Evolutionary conservation across 441 rosid genomes (phyloP), one percentile per base, ranked within the genome.

Genomic region (Omphalea diandra): DNA sequence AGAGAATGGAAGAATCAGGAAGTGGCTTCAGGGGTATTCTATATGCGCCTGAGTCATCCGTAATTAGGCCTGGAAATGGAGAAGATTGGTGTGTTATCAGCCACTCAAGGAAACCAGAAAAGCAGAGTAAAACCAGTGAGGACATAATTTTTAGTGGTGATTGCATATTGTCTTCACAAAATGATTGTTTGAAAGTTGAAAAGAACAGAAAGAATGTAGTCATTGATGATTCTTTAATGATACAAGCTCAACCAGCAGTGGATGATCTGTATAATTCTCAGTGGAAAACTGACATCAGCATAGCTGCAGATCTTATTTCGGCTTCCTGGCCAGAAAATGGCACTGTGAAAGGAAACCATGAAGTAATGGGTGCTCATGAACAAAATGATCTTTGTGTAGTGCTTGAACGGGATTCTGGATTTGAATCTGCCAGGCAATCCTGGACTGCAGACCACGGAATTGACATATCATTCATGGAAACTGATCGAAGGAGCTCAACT

Each of bases 181-280:
- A n/a, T n/a, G n/a, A n/a, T 56, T 14, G 31, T 46, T 61, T 7
- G 29, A 71, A 57, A 27, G 32, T 62, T 44, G 84, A 81, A 70
- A 80, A 79, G 64, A 82, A 63, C 76, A 67, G 66, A 70, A 75
- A 79, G 71, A 85, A 85, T 12, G 65, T 72, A 41, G 36, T 83
- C n/a, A n/a, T n/a, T 52, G 96, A 92, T 58, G 98, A 92, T 81
- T 92, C 94, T 63, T 81, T 92, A 78, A 90, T 92, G 93, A 80
- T 90, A 40, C 90, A 83, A 17, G 78, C 75, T 66, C 79, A 82
- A 18, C 72, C 79, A 4, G 65, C 76, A 60, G 75, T 31, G 22
- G 73, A 81, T 67, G 70, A 87, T 77, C 75, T 65, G 3, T 79
- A 80, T 57, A 83, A 82, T 47, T 84, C 86, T 50, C 84, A 76